phyloP scores from a whole-genome alignment of 2,329 filamentous ascomycete species.

The Camptophora hylomeconis region DNA sequence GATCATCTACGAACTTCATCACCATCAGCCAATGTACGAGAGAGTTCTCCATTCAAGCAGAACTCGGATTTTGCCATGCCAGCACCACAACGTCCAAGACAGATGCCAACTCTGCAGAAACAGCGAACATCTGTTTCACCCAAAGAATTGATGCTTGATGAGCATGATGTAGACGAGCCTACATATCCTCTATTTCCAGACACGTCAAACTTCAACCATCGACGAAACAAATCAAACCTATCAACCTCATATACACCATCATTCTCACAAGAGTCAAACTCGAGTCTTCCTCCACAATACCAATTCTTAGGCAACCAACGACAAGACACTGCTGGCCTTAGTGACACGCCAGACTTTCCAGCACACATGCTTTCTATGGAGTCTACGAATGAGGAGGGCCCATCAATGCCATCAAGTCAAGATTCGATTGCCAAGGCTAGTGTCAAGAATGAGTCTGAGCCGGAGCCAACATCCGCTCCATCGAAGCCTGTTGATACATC shows the following conservation, averaged over 20 bases:
- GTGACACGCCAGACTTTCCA: conserved; percentile 44
- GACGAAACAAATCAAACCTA: conserved; percentile 20
- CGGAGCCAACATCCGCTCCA: conserved; percentile 16
- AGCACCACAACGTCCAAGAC: conserved; percentile 26
- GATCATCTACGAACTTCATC: conserved; percentile 52
- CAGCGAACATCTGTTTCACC: conserved; percentile 82
- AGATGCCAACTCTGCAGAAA: conserved; percentile 26
- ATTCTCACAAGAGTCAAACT: conserved; percentile 8
- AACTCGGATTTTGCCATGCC: conserved; percentile 47
- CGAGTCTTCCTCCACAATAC: conserved; percentile 17
- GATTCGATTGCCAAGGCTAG: conserved; percentile 17
- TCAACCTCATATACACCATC: conserved; percentile 23
- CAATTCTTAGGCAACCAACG: conserved; percentile 17
- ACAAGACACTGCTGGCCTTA: conserved; percentile 21
- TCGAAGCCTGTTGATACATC: conserved; percentile 49
- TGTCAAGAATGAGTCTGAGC: conserved; percentile 13
- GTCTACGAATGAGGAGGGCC: conserved; percentile 42
- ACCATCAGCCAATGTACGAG: conserved; percentile 42
- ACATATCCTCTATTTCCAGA: conserved; percentile 57
- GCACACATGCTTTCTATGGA: conserved; percentile 49
- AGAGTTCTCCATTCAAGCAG: conserved; percentile 69
- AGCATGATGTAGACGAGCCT: conserved; percentile 60
- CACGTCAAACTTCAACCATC: conserved; percentile 38
- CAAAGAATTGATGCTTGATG: conserved; percentile 81
- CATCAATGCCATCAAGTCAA: conserved; percentile 15